Base-by-base conservation (phyloP, 2,329 filamentous ascomycete genomes). In the Sporothrix inflata region DNA sequence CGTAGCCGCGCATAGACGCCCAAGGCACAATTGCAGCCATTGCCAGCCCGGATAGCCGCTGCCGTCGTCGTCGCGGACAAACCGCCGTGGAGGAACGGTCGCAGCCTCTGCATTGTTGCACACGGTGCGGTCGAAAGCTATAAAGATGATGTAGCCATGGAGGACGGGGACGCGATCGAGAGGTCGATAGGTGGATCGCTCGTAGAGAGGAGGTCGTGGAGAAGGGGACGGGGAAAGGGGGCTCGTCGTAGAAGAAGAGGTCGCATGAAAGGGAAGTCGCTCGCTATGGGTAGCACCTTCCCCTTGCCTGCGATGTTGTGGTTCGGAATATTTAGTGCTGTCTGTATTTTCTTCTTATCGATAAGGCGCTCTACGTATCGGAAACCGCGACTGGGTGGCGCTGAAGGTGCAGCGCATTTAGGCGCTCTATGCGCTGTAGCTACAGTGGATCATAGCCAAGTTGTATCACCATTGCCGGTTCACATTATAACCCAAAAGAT, bases 311-410 rank as follows among this genome's bases (percentile, higher is more conserved):
- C 38, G 12, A 45, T 21, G 38, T 65, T 21, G 38, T 65, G 19
- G 38, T 65, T 65, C 40, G 40, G 11, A 27, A 45, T 38, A 6
- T 38, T 60, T 60, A 40, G 55, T 60, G 55, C 38, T 16, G 38
- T 65, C 21, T 27, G 60, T 65, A 42, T 65, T 65, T 65, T 65
- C 19, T 21, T 45, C 69, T 72, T 72, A 72, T 72, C 70, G 70
- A 72, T 72, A 72, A 72, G 70, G 38, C 51, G 70, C 51, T 30
- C 49, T 57, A 19, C 8, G 19, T 9, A 38, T 16, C 21, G 11
- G 66, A 51, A 69, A 24, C 27, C 27, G 30, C 66, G 45, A 65
- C 12, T 12, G 38, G 24, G 11, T 27, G 24, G 21, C 24, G 24
- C 51, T 30, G 51, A 55, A 14, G 19, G 57, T 40, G n/a, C 47